These are phyloP conservation scores for Lycium ferocissimum DNA, from an alignment of 257 asterid species.

Conservation along the genomic window DNA sequence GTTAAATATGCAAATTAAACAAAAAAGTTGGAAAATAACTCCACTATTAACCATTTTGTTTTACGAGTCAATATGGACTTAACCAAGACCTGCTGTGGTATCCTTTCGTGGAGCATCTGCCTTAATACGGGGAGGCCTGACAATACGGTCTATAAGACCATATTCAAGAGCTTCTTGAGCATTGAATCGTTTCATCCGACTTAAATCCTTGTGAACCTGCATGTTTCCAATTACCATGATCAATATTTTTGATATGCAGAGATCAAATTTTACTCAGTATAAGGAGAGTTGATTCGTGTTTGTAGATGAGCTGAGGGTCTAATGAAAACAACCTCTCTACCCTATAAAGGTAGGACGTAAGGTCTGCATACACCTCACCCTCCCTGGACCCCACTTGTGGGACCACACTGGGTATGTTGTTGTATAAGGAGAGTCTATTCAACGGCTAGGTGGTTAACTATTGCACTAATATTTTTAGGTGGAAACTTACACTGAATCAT, in stretches of 20 bases:
- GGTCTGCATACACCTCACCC: no score
- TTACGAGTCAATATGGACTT: constrained; percentile 27
- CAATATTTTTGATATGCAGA: neutral
- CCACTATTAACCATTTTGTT: neutral
- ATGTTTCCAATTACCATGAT: neutral
- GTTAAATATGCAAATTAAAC: neutral
- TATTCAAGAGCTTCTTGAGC: constrained; percentile 89
- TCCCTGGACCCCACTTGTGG: no score
- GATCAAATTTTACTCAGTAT: neutral
- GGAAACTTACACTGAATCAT: neutral
- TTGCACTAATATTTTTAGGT: neutral
- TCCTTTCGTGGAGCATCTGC: constrained; percentile 56
- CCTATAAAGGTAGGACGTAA: no score
- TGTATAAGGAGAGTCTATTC: neutral
- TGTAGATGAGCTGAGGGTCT: no score
- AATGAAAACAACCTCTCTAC: no score
- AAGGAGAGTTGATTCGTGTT: no score
- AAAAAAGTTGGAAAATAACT: neutral
- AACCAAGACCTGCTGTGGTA: constrained; percentile 69
- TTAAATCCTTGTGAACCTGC: constrained; percentile 78
- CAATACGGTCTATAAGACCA: constrained; percentile 82
- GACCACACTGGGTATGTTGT: no score
- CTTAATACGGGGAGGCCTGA: constrained; percentile 70
- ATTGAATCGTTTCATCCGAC: constrained; percentile 68
- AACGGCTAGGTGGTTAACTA: neutral